Evolutionary conservation across 2,329 filamentous ascomycete species (phyloP).

Genomic region (Tolypocladium tropicale): DNA sequence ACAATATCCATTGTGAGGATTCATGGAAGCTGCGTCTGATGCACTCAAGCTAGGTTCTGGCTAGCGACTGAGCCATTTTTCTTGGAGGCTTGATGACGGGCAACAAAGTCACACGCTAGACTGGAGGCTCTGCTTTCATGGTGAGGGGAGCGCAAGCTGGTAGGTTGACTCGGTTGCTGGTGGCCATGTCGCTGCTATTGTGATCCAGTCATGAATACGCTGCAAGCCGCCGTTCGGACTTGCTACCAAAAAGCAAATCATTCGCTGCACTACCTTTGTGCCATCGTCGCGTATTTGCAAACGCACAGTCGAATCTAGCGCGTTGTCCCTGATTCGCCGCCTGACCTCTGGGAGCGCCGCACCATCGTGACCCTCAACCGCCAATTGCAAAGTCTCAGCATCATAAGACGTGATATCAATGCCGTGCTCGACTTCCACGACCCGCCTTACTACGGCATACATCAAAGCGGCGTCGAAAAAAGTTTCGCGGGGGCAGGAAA

Average conservation of each 20-base stretch:
- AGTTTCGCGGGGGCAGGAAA: slow-evolving; percentile 21
- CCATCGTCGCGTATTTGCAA: not conserved
- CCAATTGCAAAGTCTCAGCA: not conserved
- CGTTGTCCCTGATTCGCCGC: not conserved
- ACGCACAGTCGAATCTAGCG: not conserved
- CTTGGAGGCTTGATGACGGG: too few relatives aligned
- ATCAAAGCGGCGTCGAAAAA: slow-evolving; percentile 25
- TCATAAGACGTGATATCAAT: slow-evolving; percentile 13
- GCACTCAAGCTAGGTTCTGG: too few relatives aligned
- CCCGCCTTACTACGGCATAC: slow-evolving; percentile 18
- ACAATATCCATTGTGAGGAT: too few relatives aligned
- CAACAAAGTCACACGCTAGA: too few relatives aligned
- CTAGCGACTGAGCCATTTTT: too few relatives aligned
- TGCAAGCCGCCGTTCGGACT: not conserved
- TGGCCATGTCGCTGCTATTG: too few relatives aligned
- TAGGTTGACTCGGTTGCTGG: too few relatives aligned
- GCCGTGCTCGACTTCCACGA: slow-evolving; percentile 29
- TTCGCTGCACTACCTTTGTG: not conserved
- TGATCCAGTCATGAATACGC: not conserved
- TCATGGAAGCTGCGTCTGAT: too few relatives aligned
- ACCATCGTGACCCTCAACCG: not conserved
- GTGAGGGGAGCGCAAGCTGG: too few relatives aligned
- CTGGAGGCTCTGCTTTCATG: too few relatives aligned
- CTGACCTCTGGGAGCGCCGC: not conserved
- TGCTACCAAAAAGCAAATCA: not conserved